Percentiles rank a stretch among this genome's conserved stretches.
Evolutionary conservation across 1,139 yeast genomes (phyloP).

Genomic region (Suhomyces bribrorum): DNA sequence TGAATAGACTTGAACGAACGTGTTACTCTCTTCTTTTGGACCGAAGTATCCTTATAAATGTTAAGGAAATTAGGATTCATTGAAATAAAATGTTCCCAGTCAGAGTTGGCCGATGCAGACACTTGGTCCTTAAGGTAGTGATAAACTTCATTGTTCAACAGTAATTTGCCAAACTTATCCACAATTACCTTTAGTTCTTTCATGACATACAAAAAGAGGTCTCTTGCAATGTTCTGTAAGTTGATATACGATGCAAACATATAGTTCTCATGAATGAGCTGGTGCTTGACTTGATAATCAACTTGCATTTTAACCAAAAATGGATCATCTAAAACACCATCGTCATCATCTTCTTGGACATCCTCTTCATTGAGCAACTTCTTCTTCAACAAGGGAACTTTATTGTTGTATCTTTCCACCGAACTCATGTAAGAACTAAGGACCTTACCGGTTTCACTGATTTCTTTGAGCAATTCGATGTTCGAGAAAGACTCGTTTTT

Average conservation of each 20-base stretch:
- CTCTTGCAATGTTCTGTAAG: constrained; percentile 46
- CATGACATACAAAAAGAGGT: constrained; percentile 39
- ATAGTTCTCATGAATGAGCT: constrained; percentile 45
- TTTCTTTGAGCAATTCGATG: constrained; percentile 37
- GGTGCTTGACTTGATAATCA: constrained; percentile 46
- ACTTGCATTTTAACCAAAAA: constrained; percentile 43
- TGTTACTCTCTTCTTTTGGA: constrained; percentile 30
- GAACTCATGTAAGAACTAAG: constrained; percentile 35
- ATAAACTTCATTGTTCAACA: constrained; percentile 24
- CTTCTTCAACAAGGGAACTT: constrained; percentile 30
- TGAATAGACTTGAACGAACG: constrained; percentile 32
- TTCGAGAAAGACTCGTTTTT: constrained; percentile 48
- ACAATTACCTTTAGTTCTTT: constrained; percentile 38
- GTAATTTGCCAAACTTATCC: constrained; percentile 39
- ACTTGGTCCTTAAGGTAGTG: constrained; percentile 26
- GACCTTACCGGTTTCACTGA: constrained; percentile 41
- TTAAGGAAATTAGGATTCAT: constrained; percentile 41
- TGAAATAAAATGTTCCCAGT: constrained; percentile 45
- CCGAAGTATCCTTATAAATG: constrained; percentile 27
- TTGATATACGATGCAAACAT: constrained; percentile 47
- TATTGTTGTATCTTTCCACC: constrained; percentile 35
- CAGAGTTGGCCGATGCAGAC: constrained; percentile 25
- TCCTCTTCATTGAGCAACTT: constrained; percentile 20
- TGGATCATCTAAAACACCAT: constrained; percentile 41
- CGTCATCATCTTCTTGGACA: constrained; percentile 24